Percentiles rank a stretch among this genome's conserved stretches.
These are phyloP conservation scores for Penstemon davidsonii DNA, from an alignment of 257 asterid genomes.

Conservation along the genomic window DNA sequence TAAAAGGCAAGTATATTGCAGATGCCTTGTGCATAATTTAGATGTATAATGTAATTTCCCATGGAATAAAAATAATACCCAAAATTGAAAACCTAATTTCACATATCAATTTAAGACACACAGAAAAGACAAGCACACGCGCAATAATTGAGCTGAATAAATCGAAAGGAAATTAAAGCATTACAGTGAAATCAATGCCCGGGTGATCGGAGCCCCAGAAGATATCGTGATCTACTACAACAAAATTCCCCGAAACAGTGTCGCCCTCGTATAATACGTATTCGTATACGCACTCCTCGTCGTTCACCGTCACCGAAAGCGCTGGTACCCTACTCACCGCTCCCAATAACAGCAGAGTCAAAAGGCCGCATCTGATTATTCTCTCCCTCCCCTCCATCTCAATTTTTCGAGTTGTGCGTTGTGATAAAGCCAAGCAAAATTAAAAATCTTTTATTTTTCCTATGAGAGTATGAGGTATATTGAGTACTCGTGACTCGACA, in stretches of 20 bases:
- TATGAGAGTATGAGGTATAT: too few species aligned
- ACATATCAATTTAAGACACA: background rate
- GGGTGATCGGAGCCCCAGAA: conserved; percentile 78
- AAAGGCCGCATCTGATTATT: conserved; percentile 33
- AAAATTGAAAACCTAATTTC: background rate
- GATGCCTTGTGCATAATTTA: background rate
- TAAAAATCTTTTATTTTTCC: too few species aligned
- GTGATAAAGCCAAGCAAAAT: background rate
- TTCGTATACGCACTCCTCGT: conserved; percentile 78
- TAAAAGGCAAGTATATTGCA: too few species aligned
- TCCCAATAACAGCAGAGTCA: conserved; percentile 44
- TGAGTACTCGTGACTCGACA: background rate
- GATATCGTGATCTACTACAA: conserved; percentile 69
- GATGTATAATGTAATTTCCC: background rate
- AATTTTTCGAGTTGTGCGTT: background rate
- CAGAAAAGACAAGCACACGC: background rate
- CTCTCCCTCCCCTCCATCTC: conserved; percentile 35
- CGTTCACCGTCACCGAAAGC: conserved; percentile 63
- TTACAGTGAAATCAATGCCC: conserved; percentile 75
- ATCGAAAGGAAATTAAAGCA: background rate
- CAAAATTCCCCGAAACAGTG: conserved; percentile 79
- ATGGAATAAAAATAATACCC: background rate
- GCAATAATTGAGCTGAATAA: background rate
- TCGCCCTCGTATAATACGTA: conserved; percentile 77
- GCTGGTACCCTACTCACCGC: conserved; percentile 40